A percentile compares a stretch with the other conserved stretches of the same genome.
phyloP scores from a whole-genome alignment of 225 moss, liverwort and hornwort species.

The Marchantia paleacea region DNA sequence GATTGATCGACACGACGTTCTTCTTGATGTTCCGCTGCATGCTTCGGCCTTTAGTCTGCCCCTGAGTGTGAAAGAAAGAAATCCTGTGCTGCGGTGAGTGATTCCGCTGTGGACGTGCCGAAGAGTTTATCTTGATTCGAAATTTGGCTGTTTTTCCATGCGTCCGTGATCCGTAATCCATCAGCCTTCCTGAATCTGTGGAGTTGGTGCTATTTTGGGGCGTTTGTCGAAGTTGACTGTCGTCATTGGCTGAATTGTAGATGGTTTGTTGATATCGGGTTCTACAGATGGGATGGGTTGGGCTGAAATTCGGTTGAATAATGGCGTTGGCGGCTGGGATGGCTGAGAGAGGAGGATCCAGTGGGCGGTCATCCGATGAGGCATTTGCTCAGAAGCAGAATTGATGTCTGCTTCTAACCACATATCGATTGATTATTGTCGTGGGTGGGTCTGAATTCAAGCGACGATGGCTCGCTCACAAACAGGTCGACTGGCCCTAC shows the following conservation, averaged over 20 bases:
- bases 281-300: background rate
- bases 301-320: slow-evolving; percentile 5
- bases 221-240: background rate
- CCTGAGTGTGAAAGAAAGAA: too few relatives aligned
- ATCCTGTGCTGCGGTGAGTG: too few relatives aligned
- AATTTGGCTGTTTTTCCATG: background rate
- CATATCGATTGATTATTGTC: slow-evolving; percentile 3
- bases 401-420: slow-evolving; percentile 11
- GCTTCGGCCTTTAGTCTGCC: background rate
- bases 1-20: background rate
- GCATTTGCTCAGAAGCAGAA: background rate
- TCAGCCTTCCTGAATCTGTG: background rate
- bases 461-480: slow-evolving; percentile 27
- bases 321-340: background rate
- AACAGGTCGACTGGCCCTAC: slow-evolving; percentile 29
- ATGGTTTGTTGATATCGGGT: background rate
- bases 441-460: slow-evolving; percentile 5
- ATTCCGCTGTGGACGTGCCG: background rate
- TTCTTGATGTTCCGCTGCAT: background rate
- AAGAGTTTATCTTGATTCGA: background rate
- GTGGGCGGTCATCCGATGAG: background rate
- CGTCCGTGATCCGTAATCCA: background rate
- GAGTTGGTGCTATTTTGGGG: slow-evolving; percentile 6
- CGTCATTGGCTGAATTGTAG: background rate
- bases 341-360: background rate